Evolutionary conservation across 352 stramenopile species (phyloP).

Genomic region (Phytophthora tentaculata): DNA sequence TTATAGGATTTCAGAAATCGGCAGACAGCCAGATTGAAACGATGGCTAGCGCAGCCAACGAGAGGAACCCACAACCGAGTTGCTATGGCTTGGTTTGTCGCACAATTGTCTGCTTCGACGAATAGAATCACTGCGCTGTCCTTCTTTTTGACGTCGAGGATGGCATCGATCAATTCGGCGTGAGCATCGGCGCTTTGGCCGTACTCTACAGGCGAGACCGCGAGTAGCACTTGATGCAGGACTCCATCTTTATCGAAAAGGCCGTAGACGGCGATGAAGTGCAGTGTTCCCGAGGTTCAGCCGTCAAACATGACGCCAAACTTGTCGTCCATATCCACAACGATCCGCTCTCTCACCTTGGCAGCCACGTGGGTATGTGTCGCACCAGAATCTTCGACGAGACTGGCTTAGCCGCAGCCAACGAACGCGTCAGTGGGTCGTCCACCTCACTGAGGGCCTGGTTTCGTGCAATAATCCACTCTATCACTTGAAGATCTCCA

Average conservation of each 20-base stretch:
- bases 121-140: not conserved
- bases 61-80: not conserved
- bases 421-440: not conserved
- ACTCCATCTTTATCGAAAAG: not conserved
- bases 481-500: too few relatives aligned
- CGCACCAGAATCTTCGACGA: not conserved
- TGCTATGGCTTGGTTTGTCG: not conserved
- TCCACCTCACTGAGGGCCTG: not conserved
- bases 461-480: too few relatives aligned
- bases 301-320: slow-evolving; percentile 14
- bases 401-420: not conserved
- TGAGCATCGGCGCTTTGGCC: slow-evolving; percentile 7
- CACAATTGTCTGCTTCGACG: not conserved
- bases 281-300: not conserved
- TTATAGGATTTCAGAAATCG: not conserved
- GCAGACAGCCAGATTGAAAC: not conserved
- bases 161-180: slow-evolving; percentile 5
- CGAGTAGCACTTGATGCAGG: not conserved
- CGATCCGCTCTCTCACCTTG: not conserved
- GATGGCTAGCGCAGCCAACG: not conserved
- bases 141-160: not conserved
- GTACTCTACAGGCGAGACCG: not conserved
- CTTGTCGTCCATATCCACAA: not conserved
- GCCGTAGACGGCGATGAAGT: slow-evolving; percentile 10
- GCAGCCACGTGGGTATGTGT: not conserved